Base-by-base conservation (phyloP, 2,329 filamentous ascomycete genomes). In the Mariannaea elegans region DNA sequence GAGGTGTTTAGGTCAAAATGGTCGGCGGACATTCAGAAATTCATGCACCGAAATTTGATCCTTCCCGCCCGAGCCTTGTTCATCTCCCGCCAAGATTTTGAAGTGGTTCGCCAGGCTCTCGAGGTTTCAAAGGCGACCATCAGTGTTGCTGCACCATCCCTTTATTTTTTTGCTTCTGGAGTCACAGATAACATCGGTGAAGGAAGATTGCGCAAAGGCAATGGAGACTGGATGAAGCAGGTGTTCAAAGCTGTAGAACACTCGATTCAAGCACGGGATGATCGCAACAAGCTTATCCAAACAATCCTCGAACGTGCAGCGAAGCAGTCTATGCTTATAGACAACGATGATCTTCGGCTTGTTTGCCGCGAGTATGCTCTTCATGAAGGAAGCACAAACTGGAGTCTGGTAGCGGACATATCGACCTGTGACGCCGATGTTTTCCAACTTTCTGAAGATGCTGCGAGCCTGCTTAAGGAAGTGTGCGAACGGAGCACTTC, bases 31-130 rank as follows among this genome's bases (percentile, higher is more conserved):
- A 71, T 87, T 1, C 77, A 80, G 48, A 76, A 71, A 2, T 83
- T 87, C 47, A 74, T 87, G 65, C 79, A 80, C 42, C 77, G 77
- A 29, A 83, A 80, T 64, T 73, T 87, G 55, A 78, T 86, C 44
- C 76, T 84, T 2, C 84, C 84, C 1, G 80, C 82, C 1, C 79
- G 82, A 56, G 77, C 80, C 1, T 72, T 75, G 1, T 87, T 82
- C 56, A 62, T 82, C 14, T 79, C 77, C 55, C 76, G 75, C 19
- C 75, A 75, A 36, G 77, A 77, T 23, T 71, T 81, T 38, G 77
- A 79, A 21, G 67, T 78, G 5, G 67, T 85, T 18, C 71, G 75
- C 12, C 71, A 72, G 21, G 78, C 81, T 2, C 73, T 84, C 2
- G 72, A 77, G 3, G 72, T 79, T 19, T 75, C 79, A 2, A 68